Evolutionary conservation across 768 basidiomycete species (phyloP).

Genomic region (Lactarius indigo): DNA sequence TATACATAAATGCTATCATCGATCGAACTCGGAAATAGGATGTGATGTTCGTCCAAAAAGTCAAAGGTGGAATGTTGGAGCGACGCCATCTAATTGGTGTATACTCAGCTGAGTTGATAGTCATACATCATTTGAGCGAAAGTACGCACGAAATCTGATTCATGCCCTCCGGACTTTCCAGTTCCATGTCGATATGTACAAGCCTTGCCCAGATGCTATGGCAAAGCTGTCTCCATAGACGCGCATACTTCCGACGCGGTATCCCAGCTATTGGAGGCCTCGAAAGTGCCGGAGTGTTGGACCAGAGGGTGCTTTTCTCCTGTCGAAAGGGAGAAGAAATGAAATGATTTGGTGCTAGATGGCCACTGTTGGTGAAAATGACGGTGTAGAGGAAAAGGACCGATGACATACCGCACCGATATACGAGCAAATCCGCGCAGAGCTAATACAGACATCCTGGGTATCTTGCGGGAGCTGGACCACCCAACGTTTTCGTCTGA

Average conservation of each 20-base stretch:
- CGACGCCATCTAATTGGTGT: conserved; percentile 9
- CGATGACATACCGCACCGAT: neutral
- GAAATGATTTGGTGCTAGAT: conserved; percentile 5
- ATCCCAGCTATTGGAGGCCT: conserved; percentile 5
- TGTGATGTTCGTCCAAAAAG: conserved; percentile 12
- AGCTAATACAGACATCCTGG: conserved; percentile 2
- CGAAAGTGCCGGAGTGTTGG: neutral
- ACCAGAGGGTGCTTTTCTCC: conserved; percentile 1
- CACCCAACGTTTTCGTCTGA: neutral
- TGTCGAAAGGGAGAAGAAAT: neutral
- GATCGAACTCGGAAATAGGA: conserved; percentile 10
- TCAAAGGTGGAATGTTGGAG: neutral
- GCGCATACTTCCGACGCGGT: conserved; percentile 14
- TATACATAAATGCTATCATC: conserved; percentile 15
- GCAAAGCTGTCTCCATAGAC: conserved; percentile 4
- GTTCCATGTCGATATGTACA: conserved; percentile 16
- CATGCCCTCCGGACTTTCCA: conserved; percentile 13
- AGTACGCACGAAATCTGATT: conserved; percentile 13
- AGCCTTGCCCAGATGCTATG: conserved; percentile 8
- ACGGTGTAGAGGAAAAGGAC: neutral
- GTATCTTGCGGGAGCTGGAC: neutral
- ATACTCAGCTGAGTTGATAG: neutral
- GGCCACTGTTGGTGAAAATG: neutral
- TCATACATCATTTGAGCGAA: neutral
- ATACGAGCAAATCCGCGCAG: conserved; percentile 9